These are phyloP conservation scores for Xenoacremonium recifei DNA, from an alignment of 2,329 filamentous ascomycete genomes.

Conservation along the genomic window DNA sequence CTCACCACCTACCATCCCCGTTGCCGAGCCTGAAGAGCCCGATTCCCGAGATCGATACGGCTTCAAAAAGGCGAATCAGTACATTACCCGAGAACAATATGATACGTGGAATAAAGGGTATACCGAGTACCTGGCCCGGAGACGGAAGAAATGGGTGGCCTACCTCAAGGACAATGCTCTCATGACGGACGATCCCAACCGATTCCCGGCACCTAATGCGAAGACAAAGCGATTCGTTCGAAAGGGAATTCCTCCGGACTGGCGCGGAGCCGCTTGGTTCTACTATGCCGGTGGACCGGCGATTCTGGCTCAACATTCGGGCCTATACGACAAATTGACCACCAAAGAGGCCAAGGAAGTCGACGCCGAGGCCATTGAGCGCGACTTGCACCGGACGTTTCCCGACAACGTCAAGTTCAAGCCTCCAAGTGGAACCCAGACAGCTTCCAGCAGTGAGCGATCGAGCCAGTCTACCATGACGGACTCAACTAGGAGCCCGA, in stretches of 20 bases:
- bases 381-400: conserved; percentile 90
- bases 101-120: conserved; percentile 79
- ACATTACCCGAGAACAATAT: conserved; percentile 74
- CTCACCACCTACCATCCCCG: conserved; percentile 24
- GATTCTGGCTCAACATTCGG: conserved; percentile 71
- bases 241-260: conserved; percentile 91
- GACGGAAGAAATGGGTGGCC: conserved; percentile 78
- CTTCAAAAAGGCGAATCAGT: conserved; percentile 84
- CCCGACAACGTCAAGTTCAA: conserved; percentile 93
- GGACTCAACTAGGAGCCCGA: conserved; percentile 33
- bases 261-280: conserved; percentile 95
- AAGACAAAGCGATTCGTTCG: conserved; percentile 89
- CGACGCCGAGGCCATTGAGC: conserved; percentile 87
- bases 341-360: conserved; percentile 63
- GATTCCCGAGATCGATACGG: conserved; percentile 76
- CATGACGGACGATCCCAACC: conserved; percentile 66
- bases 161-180: conserved; percentile 76
- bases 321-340: conserved; percentile 72
- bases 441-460: conserved; percentile 29
- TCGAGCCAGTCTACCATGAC: conserved; percentile 37
- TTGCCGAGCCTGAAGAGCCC: conserved; percentile 45
- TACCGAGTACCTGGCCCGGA: conserved; percentile 68
- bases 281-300: conserved; percentile 89
- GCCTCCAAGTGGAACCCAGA: conserved; percentile 45
- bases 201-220: conserved; percentile 75